phyloP scores from a whole-genome alignment of 1,284 basidiomycete species.

The Cystobasidium sp. region DNA sequence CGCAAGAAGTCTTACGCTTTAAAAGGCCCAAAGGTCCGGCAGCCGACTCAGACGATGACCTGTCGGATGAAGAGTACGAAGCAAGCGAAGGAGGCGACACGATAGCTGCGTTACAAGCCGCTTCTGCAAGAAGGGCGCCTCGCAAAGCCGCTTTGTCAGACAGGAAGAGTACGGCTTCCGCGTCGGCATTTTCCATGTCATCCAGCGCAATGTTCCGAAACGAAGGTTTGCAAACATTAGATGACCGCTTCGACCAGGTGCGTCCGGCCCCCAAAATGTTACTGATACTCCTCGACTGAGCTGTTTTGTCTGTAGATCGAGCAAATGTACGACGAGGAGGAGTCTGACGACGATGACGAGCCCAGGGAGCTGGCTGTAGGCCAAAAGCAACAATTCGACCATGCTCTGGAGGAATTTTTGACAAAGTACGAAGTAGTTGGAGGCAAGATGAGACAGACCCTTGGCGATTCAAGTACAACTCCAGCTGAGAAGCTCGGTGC shows the following conservation, averaged over 20 bases:
- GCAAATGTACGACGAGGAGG: slow-evolving; percentile 70
- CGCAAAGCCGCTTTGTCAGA: slow-evolving; percentile 73
- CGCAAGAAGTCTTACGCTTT: slow-evolving; percentile 57
- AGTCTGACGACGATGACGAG: slow-evolving; percentile 64
- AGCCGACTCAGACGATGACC: slow-evolving; percentile 53
- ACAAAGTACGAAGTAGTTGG: slow-evolving; percentile 88
- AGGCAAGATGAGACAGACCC: slow-evolving; percentile 69
- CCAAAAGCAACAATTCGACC: slow-evolving; percentile 79
- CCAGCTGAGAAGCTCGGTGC: slow-evolving; percentile 77
- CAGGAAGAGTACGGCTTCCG: slow-evolving; percentile 58
- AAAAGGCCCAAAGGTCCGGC: slow-evolving; percentile 54
- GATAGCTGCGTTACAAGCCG: slow-evolving; percentile 63
- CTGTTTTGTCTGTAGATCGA: slow-evolving; percentile 63
- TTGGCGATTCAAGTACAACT: slow-evolving; percentile 65
- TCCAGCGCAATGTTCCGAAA: slow-evolving; percentile 95
- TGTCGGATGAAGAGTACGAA: slow-evolving; percentile 56
- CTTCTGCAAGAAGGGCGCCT: slow-evolving; percentile 72
- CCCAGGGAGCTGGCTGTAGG: slow-evolving; percentile 73
- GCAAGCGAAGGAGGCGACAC: slow-evolving; percentile 80
- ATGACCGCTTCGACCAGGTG: slow-evolving; percentile 92
- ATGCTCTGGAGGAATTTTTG: slow-evolving; percentile 92
- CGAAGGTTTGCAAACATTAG: slow-evolving; percentile 81
- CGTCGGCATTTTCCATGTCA: slow-evolving; percentile 92
- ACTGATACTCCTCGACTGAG: background rate
- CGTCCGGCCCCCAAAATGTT: slow-evolving; percentile 49